These are phyloP conservation scores for Sporobolomyces pararoseus DNA, from an alignment of 768 basidiomycete genomes.

Conservation along the genomic window DNA sequence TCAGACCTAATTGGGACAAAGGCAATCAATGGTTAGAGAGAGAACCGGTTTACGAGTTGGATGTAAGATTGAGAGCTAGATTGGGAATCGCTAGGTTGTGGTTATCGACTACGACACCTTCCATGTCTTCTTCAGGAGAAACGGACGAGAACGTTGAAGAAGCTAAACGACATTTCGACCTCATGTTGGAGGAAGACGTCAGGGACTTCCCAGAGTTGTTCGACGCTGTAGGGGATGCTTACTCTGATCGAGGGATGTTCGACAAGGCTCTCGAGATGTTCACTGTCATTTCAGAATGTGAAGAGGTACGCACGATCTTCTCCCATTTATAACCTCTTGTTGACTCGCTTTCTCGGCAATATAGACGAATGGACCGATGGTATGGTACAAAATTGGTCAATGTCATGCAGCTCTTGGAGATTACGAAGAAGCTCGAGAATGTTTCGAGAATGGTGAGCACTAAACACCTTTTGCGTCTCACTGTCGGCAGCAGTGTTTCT, in stretches of 20 bases:
- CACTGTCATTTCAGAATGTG: slow-evolving; percentile 68
- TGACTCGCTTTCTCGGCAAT: not conserved
- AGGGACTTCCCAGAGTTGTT: slow-evolving; percentile 74
- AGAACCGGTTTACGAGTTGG: slow-evolving; percentile 55
- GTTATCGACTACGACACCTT: slow-evolving; percentile 56
- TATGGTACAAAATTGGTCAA: slow-evolving; percentile 66
- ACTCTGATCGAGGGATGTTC: slow-evolving; percentile 70
- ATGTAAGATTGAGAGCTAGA: slow-evolving; percentile 74
- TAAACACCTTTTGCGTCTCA: not conserved
- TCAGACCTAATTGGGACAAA: slow-evolving; percentile 49
- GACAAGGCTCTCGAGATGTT: slow-evolving; percentile 76
- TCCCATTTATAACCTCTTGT: too few species aligned
- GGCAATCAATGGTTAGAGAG: slow-evolving; percentile 50
- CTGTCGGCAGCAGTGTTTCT: too few species aligned
- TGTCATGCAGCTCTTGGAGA: slow-evolving; percentile 76
- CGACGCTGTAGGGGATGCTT: slow-evolving; percentile 77
- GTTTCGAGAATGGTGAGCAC: slow-evolving; percentile 66
- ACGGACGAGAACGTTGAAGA: not conserved
- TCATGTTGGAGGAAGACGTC: slow-evolving; percentile 68
- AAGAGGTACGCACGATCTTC: slow-evolving; percentile 57
- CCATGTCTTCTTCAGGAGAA: slow-evolving; percentile 69
- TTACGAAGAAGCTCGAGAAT: slow-evolving; percentile 71
- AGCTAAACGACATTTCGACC: slow-evolving; percentile 67
- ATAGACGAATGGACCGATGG: slow-evolving; percentile 43
- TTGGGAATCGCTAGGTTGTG: slow-evolving; percentile 77